Evolutionary conservation across 257 asterid species (phyloP).

Genomic region (Nemophila menziesii): DNA sequence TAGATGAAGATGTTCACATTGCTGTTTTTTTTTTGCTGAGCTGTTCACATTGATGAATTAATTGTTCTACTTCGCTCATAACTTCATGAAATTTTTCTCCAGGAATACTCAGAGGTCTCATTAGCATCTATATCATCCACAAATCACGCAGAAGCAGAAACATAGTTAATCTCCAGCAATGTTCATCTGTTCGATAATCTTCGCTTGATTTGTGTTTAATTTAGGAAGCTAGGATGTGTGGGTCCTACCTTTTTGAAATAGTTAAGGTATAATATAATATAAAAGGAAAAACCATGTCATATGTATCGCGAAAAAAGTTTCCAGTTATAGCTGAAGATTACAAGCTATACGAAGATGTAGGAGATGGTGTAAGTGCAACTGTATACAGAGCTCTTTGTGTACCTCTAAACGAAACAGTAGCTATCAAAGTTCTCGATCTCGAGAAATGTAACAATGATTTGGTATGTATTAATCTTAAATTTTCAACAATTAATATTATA

Average conservation of each 20-base stretch:
- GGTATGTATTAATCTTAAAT: slow-evolving; percentile 37
- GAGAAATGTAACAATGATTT: slow-evolving; percentile 94
- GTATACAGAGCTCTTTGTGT: slow-evolving; percentile 79
- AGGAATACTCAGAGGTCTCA: neutral
- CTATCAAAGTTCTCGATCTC: slow-evolving; percentile 97
- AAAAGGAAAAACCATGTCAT: slow-evolving; percentile 44
- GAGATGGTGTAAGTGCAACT: slow-evolving; percentile 98
- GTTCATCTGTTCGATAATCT: neutral
- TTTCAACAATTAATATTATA: neutral
- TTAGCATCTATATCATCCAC: neutral
- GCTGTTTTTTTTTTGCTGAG: neutral
- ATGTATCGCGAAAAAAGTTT: slow-evolving; percentile 40
- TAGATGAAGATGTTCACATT: neutral
- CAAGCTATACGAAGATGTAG: slow-evolving; percentile 74
- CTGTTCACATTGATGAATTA: neutral
- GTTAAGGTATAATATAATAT: no score
- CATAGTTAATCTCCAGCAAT: neutral
- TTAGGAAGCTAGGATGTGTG: no score
- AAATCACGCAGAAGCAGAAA: neutral
- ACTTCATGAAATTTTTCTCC: neutral
- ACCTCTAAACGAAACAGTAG: slow-evolving; percentile 70
- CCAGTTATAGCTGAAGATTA: slow-evolving; percentile 69
- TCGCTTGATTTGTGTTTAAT: no score
- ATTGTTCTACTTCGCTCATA: neutral
- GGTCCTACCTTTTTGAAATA: no score